Percentiles rank a stretch among this genome's conserved stretches.
These are phyloP conservation scores for Salix koriyanagi DNA, from an alignment of 345 rosid species.

Conservation along the genomic window DNA sequence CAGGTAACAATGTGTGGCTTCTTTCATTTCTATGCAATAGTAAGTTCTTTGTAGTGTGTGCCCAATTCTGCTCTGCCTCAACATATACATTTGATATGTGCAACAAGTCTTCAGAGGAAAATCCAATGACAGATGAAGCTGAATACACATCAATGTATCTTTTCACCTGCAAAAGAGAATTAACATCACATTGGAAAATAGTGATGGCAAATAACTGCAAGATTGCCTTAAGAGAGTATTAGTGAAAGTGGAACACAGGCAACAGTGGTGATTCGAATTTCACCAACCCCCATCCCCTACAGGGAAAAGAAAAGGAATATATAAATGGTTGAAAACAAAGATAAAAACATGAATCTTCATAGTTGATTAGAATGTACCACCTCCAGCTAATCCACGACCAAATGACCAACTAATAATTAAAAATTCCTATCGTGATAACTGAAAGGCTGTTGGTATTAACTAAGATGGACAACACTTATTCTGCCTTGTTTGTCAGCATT, in stretches of 20 bases:
- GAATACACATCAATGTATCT: conserved; percentile 86
- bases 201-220: conserved; percentile 1
- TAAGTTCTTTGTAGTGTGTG: conserved; percentile 31
- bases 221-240: conserved; percentile 4
- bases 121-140: conserved; percentile 86
- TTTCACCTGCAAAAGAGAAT: conserved; percentile 55
- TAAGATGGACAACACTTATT: too few species aligned
- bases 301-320: not conserved
- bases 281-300: not conserved
- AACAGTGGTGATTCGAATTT: not conserved
- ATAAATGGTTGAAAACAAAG: not conserved
- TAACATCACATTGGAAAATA: conserved; percentile 4
- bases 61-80: conserved; percentile 55
- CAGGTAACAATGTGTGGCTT: conserved; percentile 24
- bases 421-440: too few species aligned
- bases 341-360: not conserved
- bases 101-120: conserved; percentile 72
- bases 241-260: not conserved
- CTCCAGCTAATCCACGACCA: not conserved
- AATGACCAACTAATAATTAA: too few species aligned
- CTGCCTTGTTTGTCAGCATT: too few species aligned
- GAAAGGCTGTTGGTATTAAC: too few species aligned
- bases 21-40: conserved; percentile 31
- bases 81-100: conserved; percentile 56
- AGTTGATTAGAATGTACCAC: not conserved